phyloP scores from a whole-genome alignment of 2,329 filamentous ascomycete species.

The Daldinia sp. region DNA sequence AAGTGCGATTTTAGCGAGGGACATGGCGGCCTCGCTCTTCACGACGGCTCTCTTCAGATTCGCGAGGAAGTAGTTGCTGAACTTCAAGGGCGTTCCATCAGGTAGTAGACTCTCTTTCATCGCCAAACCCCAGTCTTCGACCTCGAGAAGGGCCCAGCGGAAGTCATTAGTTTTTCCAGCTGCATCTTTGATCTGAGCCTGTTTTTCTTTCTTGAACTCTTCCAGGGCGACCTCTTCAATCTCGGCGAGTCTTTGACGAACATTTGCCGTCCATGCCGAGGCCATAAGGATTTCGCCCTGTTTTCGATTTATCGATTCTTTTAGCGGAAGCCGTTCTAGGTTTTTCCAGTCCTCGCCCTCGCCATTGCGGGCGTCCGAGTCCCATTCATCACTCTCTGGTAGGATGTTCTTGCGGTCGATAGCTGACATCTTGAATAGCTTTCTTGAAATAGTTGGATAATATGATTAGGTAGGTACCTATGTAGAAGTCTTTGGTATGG shows the following conservation, averaged over 20 bases:
- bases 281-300: background rate
- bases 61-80: background rate
- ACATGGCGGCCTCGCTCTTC: background rate
- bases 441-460: background rate
- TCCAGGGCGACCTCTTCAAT: conserved; percentile 2
- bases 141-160: background rate
- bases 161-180: background rate
- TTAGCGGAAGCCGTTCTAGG: background rate
- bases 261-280: background rate
- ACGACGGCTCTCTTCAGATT: background rate
- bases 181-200: background rate
- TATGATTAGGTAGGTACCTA: background rate
- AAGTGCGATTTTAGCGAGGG: conserved; percentile 6
- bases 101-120: background rate
- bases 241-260: background rate
- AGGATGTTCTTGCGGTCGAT: background rate
- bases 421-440: background rate
- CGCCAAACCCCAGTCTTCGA: conserved; percentile 8
- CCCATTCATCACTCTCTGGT: background rate
- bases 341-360: background rate
- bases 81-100: background rate
- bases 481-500: background rate
- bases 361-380: background rate
- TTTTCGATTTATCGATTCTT: background rate
- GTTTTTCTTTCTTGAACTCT: background rate